phyloP scores from a whole-genome alignment of 1,284 basidiomycete genomes.

The Marasmius sp. region DNA sequence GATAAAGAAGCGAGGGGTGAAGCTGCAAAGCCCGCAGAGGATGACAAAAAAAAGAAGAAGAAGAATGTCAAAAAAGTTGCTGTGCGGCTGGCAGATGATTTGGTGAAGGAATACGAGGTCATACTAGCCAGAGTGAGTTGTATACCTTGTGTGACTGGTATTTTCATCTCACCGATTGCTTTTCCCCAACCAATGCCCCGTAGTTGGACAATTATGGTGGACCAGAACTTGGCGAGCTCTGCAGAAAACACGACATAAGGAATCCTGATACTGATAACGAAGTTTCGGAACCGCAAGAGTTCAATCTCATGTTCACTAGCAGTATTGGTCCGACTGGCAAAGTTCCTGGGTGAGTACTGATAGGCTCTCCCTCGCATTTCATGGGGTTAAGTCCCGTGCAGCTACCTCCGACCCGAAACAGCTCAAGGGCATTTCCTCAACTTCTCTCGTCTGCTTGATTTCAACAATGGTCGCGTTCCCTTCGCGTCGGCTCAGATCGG shows the following conservation, averaged over 20 bases:
- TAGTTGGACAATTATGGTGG: constrained; percentile 97
- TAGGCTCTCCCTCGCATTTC: not conserved
- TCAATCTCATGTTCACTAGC: constrained; percentile 99
- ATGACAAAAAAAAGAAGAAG: constrained; percentile 79
- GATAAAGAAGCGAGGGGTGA: constrained; percentile 90
- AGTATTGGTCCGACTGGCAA: constrained; percentile 98
- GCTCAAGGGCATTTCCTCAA: constrained; percentile 99
- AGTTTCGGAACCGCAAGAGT: constrained; percentile 90
- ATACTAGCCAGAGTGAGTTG: constrained; percentile 79
- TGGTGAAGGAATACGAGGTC: constrained; percentile 78
- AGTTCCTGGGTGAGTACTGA: constrained; percentile 76
- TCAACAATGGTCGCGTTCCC: constrained; percentile 95
- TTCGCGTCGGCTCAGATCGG: constrained; percentile 99
- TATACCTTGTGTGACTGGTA: constrained; percentile 12
- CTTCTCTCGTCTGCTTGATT: constrained; percentile 95
- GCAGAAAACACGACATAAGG: constrained; percentile 79
- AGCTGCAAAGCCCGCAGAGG: constrained; percentile 49
- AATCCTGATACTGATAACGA: constrained; percentile 95
- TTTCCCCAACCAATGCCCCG: constrained; percentile 5
- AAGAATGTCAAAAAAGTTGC: constrained; percentile 78
- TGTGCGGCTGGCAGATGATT: constrained; percentile 77
- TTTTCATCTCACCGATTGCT: not conserved
- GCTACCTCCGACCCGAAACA: constrained; percentile 96
- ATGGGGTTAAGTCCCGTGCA: constrained; percentile 25
- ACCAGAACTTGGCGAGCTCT: constrained; percentile 85